Conservation (phyloP, 2,329 filamentous ascomycete species). For the Hysterium pulicare region DNA sequence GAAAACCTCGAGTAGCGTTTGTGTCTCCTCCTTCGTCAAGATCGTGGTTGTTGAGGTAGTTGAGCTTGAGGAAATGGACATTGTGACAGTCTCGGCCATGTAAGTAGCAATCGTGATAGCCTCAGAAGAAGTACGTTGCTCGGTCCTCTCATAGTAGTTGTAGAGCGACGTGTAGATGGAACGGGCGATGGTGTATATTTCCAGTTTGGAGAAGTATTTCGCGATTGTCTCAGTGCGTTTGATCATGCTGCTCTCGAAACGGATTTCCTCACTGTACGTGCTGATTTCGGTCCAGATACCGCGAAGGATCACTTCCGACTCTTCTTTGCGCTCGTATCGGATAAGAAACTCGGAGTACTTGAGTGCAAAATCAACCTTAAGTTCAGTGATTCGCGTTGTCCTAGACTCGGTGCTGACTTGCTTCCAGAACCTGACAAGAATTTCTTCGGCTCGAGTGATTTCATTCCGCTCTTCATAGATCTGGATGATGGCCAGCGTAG, state of each 20-base stretch:
- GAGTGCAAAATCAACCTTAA: slow-evolving; percentile 18
- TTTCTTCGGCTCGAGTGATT: slow-evolving; percentile 20
- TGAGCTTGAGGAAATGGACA: slow-evolving; percentile 11
- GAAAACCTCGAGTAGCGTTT: slow-evolving; percentile 18
- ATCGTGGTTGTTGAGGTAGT: slow-evolving; percentile 11
- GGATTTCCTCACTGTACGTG: slow-evolving; percentile 18
- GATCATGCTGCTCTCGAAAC: slow-evolving; percentile 19
- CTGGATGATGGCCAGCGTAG: slow-evolving; percentile 13
- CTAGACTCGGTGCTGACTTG: slow-evolving; percentile 12
- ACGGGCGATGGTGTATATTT: slow-evolving; percentile 18
- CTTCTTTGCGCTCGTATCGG: slow-evolving; percentile 18
- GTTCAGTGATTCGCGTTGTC: slow-evolving; percentile 14
- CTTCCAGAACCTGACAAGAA: slow-evolving; percentile 22
- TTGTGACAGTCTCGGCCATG: slow-evolving; percentile 21
- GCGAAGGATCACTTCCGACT: slow-evolving; percentile 20
- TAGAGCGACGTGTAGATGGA: slow-evolving; percentile 23
- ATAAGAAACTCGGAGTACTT: slow-evolving; percentile 20
- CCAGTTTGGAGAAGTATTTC: slow-evolving; percentile 15
- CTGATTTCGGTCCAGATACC: slow-evolving; percentile 20
- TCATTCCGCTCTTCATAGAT: slow-evolving; percentile 23
- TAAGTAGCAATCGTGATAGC: slow-evolving; percentile 21
- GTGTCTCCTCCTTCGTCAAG: slow-evolving; percentile 13
- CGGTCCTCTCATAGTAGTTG: slow-evolving; percentile 21
- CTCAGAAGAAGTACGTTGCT: slow-evolving; percentile 21
- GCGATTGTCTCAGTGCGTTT: slow-evolving; percentile 17